Percentiles rank a stretch among this genome's conserved stretches.
Evolutionary conservation across 2,329 filamentous ascomycete species (phyloP).

Genomic region (Leptographium flavum): DNA sequence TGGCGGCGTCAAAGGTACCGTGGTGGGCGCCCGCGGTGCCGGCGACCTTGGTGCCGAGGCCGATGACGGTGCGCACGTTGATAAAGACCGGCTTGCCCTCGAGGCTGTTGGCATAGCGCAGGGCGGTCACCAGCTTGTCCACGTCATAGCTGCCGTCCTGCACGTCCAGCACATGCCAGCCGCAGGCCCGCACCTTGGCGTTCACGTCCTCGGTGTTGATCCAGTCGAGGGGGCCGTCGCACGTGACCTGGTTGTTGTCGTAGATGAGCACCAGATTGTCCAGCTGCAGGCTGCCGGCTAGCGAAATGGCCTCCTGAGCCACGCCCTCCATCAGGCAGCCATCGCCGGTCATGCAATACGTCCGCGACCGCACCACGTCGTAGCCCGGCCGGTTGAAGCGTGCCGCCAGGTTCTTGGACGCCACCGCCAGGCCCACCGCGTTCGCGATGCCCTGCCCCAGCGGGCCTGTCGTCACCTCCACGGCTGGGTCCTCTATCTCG

Average conservation of each 20-base stretch:
- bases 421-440: constrained; percentile 43
- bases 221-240: constrained; percentile 39
- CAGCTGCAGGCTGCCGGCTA: constrained; percentile 39
- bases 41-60: constrained; percentile 29
- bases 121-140: constrained; percentile 22
- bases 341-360: constrained; percentile 43
- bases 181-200: constrained; percentile 39
- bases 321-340: constrained; percentile 46
- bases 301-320: constrained; percentile 38
- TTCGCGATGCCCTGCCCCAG: constrained; percentile 47
- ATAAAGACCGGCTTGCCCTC: constrained; percentile 26
- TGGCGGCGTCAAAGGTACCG: constrained; percentile 33
- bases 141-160: constrained; percentile 38
- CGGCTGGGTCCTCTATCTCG: constrained; percentile 41
- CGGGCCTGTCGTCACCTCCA: constrained; percentile 46
- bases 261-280: constrained; percentile 44
- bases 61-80: constrained; percentile 42
- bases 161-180: constrained; percentile 41
- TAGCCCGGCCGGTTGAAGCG: constrained; percentile 36
- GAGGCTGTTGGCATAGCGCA: constrained; percentile 21
- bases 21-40: constrained; percentile 40
- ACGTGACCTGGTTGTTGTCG: constrained; percentile 47
- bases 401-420: constrained; percentile 38
- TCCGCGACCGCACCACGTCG: constrained; percentile 34
- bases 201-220: constrained; percentile 42